phyloP scores from a whole-genome alignment of 257 asterid species.

The Cinchona pubescens region DNA sequence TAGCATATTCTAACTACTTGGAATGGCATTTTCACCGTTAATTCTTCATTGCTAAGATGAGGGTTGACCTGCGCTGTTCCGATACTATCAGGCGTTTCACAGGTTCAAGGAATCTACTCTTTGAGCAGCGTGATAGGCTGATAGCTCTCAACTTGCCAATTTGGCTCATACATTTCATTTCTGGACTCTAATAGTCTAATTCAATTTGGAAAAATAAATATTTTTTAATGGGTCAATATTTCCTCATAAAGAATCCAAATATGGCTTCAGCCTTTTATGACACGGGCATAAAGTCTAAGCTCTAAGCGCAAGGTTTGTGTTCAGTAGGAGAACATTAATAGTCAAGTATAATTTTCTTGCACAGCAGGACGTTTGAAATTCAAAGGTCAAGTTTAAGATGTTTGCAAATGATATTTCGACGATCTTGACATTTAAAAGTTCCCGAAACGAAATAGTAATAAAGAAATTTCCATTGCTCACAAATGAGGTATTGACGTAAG shows the following conservation, averaged over 20 bases:
- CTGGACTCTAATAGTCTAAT: background rate
- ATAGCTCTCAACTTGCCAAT: conserved; percentile 7
- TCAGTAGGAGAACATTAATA: background rate
- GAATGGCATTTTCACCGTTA: too few species aligned
- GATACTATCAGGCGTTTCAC: too few species aligned
- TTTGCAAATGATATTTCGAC: background rate
- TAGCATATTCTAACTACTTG: too few species aligned
- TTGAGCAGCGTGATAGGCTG: background rate
- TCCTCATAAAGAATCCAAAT: background rate
- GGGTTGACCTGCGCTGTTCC: too few species aligned
- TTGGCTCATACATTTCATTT: background rate
- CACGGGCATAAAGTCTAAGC: background rate
- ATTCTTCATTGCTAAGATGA: too few species aligned
- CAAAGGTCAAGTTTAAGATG: background rate
- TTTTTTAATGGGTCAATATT: background rate
- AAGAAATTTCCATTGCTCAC: background rate
- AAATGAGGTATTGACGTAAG: too few species aligned
- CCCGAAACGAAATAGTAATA: too few species aligned
- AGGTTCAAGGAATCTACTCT: conserved; percentile 2
- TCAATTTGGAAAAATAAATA: background rate
- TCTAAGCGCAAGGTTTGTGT: background rate
- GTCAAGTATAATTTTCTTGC: background rate
- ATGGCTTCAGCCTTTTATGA: background rate
- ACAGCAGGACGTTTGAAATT: background rate
- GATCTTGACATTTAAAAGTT: background rate